phyloP scores from a whole-genome alignment of 2,329 filamentous ascomycete genomes.

The Aquanectria penicillioides region DNA sequence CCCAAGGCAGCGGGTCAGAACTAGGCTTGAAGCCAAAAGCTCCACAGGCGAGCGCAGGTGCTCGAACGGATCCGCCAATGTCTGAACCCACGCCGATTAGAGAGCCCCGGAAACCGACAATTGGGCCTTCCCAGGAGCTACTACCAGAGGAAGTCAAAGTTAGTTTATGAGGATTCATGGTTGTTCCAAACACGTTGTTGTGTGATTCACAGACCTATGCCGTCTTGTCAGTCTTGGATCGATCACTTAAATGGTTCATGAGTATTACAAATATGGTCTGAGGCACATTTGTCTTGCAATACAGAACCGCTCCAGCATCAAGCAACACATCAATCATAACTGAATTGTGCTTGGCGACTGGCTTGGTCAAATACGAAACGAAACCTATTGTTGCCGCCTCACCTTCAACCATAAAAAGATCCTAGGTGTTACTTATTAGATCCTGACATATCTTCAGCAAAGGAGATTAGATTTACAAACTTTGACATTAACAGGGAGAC shows the following conservation, averaged over 20 bases:
- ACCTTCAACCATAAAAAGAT: conserved; percentile 55
- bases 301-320: conserved; percentile 70
- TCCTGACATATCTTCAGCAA: background rate
- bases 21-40: conserved; percentile 21
- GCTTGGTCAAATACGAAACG: conserved; percentile 57
- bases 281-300: conserved; percentile 74
- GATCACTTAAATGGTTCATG: no score
- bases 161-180: conserved; percentile 69
- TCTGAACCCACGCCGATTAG: conserved; percentile 46
- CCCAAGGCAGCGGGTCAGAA: no score
- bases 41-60: conserved; percentile 45
- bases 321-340: conserved; percentile 67
- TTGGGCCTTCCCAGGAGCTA: conserved; percentile 59
- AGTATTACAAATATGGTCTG: conserved; percentile 60
- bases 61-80: conserved; percentile 45
- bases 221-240: no score
- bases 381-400: conserved; percentile 66
- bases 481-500: conserved; percentile 59
- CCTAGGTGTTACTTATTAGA: background rate
- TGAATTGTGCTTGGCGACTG: conserved; percentile 61
- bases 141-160: conserved; percentile 72
- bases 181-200: conserved; percentile 69
- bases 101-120: conserved; percentile 48
- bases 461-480: background rate
- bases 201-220: no score